phyloP scores from a whole-genome alignment of 192 early-diverging fungal species.

The Entrophospora sp. region DNA sequence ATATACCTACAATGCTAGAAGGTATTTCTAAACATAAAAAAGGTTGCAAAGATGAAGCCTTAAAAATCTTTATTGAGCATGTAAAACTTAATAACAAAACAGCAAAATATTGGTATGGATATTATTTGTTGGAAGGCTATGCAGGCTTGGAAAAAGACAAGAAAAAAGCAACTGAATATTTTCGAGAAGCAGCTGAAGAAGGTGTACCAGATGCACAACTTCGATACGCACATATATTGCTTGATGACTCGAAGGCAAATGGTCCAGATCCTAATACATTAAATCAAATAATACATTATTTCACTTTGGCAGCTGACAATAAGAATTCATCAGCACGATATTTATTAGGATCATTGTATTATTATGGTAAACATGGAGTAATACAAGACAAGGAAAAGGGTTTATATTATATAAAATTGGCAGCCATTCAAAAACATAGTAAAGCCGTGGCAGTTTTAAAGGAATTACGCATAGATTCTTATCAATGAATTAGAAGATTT shows the following conservation, averaged over 20 bases:
- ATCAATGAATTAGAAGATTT: too few species aligned
- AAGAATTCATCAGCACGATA: slow-evolving; percentile 16
- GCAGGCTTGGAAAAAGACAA: background rate
- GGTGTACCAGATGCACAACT: slow-evolving; percentile 17
- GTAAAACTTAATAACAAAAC: background rate
- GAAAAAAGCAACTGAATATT: slow-evolving; percentile 7
- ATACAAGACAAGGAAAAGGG: slow-evolving; percentile 4
- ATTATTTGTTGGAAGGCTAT: slow-evolving; percentile 19
- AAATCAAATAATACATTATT: slow-evolving; percentile 1
- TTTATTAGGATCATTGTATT: slow-evolving; percentile 11
- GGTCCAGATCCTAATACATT: background rate
- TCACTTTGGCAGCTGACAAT: slow-evolving; percentile 16
- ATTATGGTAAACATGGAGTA: slow-evolving; percentile 7
- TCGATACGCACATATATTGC: slow-evolving; percentile 7
- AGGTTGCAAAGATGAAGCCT: background rate
- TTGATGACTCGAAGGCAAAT: background rate
- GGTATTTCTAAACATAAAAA: slow-evolving; percentile 13
- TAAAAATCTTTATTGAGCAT: slow-evolving; percentile 12
- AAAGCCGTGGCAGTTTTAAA: too few species aligned
- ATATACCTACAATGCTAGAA: too few species aligned
- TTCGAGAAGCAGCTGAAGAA: slow-evolving; percentile 18
- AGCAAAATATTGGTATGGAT: slow-evolving; percentile 19
- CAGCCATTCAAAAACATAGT: slow-evolving; percentile 14
- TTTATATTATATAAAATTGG: slow-evolving; percentile 9
- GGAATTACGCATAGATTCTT: too few species aligned